A percentile compares a stretch with the other conserved stretches of the same genome.
phyloP scores from a whole-genome alignment of 306 rosid species.

The Vigna trinervia region DNA sequence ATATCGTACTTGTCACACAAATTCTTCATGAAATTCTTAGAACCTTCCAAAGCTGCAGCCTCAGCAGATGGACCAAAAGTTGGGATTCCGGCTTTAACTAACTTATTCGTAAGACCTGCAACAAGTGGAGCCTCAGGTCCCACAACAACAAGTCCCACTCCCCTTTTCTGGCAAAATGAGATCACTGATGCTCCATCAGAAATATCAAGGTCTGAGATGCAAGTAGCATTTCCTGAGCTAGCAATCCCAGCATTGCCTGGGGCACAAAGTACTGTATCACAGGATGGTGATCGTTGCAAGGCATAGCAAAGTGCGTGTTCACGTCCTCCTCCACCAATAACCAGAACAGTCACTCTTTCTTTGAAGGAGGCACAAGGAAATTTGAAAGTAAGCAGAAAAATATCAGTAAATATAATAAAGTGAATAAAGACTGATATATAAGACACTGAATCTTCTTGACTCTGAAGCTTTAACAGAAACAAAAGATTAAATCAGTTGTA shows the following conservation, averaged over 20 bases:
- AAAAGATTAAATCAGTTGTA: background rate
- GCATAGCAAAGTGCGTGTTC: constrained; percentile 98
- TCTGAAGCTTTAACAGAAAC: constrained; percentile 3
- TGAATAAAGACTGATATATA: background rate
- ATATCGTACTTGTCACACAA: constrained; percentile 86
- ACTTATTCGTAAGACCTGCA: constrained; percentile 78
- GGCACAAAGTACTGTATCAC: constrained; percentile 77
- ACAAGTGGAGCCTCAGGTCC: constrained; percentile 98
- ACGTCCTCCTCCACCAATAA: constrained; percentile 97
- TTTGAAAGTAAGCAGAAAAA: background rate
- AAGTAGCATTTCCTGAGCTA: constrained; percentile 77
- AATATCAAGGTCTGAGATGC: constrained; percentile 75
- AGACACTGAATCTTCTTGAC: background rate
- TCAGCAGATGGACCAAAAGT: constrained; percentile 97
- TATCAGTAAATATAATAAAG: constrained; percentile 13
- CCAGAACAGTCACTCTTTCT: constrained; percentile 67
- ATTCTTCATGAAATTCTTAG: constrained; percentile 92
- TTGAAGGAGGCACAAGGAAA: constrained; percentile 41
- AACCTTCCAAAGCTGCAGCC: constrained; percentile 98
- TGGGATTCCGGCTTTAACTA: constrained; percentile 75
- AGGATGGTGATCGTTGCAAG: constrained; percentile 79
- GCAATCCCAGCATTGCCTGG: constrained; percentile 97
- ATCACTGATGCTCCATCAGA: constrained; percentile 64
- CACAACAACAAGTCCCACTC: constrained; percentile 86
- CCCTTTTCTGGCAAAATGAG: constrained; percentile 72